phyloP scores from a whole-genome alignment of 2,329 filamentous ascomycete genomes.

The Fusarium sp. region DNA sequence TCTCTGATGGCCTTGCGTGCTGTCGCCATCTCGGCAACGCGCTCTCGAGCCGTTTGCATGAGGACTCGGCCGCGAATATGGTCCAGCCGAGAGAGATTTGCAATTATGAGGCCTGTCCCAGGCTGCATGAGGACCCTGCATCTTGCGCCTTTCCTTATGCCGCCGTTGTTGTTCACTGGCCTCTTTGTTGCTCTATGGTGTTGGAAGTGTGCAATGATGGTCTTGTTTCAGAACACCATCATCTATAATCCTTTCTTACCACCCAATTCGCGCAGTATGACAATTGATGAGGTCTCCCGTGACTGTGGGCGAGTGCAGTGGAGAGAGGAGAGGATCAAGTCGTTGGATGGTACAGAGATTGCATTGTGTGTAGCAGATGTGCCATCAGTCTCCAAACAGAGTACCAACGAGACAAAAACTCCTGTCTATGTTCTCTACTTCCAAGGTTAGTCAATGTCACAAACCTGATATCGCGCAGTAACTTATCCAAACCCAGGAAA shows the following conservation, averaged over 20 bases:
- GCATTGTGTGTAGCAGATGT: conserved; percentile 68
- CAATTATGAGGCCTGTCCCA: conserved; percentile 19
- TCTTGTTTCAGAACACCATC: conserved; percentile 83
- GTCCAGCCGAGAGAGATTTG: conserved; percentile 15
- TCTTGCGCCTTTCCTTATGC: conserved; percentile 63
- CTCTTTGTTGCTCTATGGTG: conserved; percentile 74
- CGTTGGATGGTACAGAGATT: conserved; percentile 74
- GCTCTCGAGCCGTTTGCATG: conserved; percentile 25
- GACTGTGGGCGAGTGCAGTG: conserved; percentile 74
- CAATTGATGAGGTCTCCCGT: conserved; percentile 71
- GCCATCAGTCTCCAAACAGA: conserved; percentile 9
- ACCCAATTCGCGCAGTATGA: conserved; percentile 76
- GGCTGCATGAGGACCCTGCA: conserved; percentile 47
- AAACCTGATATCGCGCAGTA: neutral
- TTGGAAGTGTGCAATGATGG: conserved; percentile 78
- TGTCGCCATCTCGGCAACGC: conserved; percentile 41
- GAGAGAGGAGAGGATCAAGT: conserved; percentile 71
- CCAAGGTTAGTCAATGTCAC: conserved; percentile 41
- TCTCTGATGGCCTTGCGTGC: conserved; percentile 44
- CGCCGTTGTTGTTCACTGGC: conserved; percentile 75
- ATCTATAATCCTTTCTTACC: conserved; percentile 84
- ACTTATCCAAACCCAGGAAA: conserved; percentile 60
- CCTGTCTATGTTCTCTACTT: conserved; percentile 61
- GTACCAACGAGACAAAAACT: conserved; percentile 22
- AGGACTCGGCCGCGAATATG: conserved; percentile 25